These are phyloP conservation scores for Rhodosporidiobolus sp. DNA, from an alignment of 768 basidiomycete species.

Conservation along the genomic window DNA sequence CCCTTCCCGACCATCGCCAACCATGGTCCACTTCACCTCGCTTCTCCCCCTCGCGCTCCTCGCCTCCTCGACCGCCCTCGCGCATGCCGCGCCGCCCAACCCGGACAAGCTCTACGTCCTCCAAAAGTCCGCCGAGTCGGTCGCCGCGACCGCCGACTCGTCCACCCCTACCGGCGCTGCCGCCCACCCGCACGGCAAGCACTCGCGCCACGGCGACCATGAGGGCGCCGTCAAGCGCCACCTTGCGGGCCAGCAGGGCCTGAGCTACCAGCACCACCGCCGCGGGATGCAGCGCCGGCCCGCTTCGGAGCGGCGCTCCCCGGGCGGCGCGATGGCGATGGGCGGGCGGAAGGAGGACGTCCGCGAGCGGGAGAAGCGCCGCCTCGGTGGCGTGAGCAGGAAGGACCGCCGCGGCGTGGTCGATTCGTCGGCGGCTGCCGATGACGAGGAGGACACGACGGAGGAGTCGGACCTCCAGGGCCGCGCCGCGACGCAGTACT, in stretches of 20 bases:
- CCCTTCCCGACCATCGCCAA: neutral
- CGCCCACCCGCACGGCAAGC: neutral
- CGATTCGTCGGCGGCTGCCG: neutral
- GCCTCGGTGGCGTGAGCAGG: neutral
- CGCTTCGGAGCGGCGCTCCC: neutral
- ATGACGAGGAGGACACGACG: neutral
- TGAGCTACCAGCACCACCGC: neutral
- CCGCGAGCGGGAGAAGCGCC: neutral
- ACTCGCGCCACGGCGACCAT: neutral
- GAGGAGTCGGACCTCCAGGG: neutral
- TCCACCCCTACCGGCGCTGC: neutral
- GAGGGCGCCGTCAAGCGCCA: constrained; percentile 1
- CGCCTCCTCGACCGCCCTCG: neutral
- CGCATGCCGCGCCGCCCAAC: constrained; percentile 15
- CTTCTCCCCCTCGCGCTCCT: neutral
- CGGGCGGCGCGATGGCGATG: neutral
- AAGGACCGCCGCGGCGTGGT: neutral
- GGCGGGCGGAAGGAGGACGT: constrained; percentile 1
- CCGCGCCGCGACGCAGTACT: neutral
- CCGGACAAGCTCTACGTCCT: constrained; percentile 19
- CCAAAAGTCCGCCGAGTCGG: constrained; percentile 5
- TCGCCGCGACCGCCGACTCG: neutral
- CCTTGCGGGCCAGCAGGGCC: neutral
- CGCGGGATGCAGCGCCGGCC: constrained; percentile 2
- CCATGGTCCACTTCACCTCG: neutral